phyloP scores from a whole-genome alignment of 331 rosid species.

The Acacia pycnantha region DNA sequence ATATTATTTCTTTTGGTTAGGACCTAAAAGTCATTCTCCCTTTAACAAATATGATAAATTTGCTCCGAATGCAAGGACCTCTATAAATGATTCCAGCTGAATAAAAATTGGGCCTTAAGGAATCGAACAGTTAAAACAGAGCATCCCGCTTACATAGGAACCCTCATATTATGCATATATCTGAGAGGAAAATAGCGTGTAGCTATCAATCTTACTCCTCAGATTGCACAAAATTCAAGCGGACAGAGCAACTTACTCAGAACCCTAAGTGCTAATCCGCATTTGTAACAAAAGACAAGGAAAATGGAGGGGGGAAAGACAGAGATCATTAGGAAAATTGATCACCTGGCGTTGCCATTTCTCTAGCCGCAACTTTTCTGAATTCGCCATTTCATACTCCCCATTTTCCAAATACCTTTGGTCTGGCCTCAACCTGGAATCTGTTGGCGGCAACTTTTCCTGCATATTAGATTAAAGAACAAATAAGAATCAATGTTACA shows the following conservation, averaged over 20 bases:
- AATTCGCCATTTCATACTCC: constrained; percentile 89
- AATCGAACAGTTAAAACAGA: background rate
- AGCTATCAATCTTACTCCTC: background rate
- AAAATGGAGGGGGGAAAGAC: background rate
- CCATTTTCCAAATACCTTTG: constrained; percentile 96
- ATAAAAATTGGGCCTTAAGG: background rate
- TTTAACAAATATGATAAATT: background rate
- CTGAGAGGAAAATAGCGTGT: no score
- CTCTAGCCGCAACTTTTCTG: constrained; percentile 86
- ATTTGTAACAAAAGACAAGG: constrained; percentile 3
- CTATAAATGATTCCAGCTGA: background rate
- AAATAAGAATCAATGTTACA: constrained; percentile 12
- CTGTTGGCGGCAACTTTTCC: constrained; percentile 94
- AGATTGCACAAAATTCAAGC: background rate
- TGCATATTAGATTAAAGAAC: constrained; percentile 22
- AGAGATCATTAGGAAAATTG: constrained; percentile 4
- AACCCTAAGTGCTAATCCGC: background rate
- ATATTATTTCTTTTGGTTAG: no score
- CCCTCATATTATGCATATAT: no score
- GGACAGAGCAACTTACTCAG: background rate
- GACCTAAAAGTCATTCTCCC: no score
- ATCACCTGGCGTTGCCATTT: constrained; percentile 93
- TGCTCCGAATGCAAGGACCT: background rate
- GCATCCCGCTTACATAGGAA: background rate
- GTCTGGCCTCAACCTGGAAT: constrained; percentile 96